These are phyloP conservation scores for Suhomyces emberorum DNA, from an alignment of 805 yeast species.

Conservation along the genomic window DNA sequence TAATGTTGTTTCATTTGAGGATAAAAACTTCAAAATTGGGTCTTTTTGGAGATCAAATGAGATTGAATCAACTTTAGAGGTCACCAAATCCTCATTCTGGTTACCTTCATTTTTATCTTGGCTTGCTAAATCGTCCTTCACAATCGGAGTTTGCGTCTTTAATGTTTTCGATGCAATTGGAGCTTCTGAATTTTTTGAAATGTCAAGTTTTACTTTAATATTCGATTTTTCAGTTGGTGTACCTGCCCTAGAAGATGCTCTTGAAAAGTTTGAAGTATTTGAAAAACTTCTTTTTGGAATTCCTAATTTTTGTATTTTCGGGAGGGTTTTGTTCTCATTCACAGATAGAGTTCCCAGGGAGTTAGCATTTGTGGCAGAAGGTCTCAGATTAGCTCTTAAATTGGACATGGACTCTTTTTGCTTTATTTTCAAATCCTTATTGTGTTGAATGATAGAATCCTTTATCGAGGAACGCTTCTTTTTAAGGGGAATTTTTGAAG, in stretches of 20 bases:
- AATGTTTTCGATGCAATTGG: neutral
- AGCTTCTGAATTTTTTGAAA: neutral
- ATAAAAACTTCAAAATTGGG: constrained; percentile 34
- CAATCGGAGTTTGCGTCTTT: neutral
- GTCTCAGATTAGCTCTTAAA: constrained; percentile 22
- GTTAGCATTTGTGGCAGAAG: constrained; percentile 2
- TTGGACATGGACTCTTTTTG: constrained; percentile 15
- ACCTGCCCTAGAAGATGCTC: constrained; percentile 19
- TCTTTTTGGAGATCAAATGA: constrained; percentile 25
- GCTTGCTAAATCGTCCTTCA: constrained; percentile 1
- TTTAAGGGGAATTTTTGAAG: constrained; percentile 8
- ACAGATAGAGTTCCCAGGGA: neutral
- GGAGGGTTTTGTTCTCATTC: neutral
- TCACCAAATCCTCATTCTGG: neutral
- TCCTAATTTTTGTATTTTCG: neutral
- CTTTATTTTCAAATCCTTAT: constrained; percentile 32
- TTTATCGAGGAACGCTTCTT: constrained; percentile 45
- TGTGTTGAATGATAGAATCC: constrained; percentile 45
- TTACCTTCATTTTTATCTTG: neutral
- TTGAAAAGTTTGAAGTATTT: neutral
- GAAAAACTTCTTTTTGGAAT: constrained; percentile 3
- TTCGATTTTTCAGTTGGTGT: constrained; percentile 4
- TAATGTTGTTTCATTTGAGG: constrained; percentile 28
- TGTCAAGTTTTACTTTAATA: neutral
- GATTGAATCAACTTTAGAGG: neutral